Base-by-base conservation (phyloP, 768 basidiomycete genomes). In the Leccinum obscurum region DNA sequence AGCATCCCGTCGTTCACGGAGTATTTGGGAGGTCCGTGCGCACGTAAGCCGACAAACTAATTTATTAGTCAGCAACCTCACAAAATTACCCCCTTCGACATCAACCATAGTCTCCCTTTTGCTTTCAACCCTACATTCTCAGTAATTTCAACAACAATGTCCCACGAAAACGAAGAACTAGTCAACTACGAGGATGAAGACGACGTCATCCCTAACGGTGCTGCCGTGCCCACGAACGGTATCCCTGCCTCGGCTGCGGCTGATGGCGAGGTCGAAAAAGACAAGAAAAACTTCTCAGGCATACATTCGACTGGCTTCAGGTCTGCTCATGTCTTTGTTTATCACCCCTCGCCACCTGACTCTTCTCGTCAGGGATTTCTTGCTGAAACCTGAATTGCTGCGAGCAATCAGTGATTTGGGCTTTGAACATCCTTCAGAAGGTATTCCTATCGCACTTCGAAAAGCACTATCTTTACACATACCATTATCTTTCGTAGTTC, bases 231-330 rank as follows among this genome's bases (percentile, higher is more conserved):
- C 35, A 76, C 77, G 30, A 73, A 81, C 32, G 83, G 83, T 59
- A 84, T 81, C 55, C 80, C 81, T 61, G 75, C 77, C 44, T 73
- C 78, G 59, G 72, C 78, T 49, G 76, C 79, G 41, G 76, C 77
- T 50, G 82, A 79, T 59, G 81, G 83, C 24, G 82, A 76, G 50
- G 85, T 78, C 61, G 87, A 84, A 64, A 93, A 91, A 77, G 91
- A 92, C 68, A 93, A 94, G 83, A 96, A 95, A 85, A 97, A 96
- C 76, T 98, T 96, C 72, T 96, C 97, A 62, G 97, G 97, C 32
- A 98, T 99, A 70, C 97, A 99, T 81, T 95, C 95, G n/a, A 99
- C 97, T 63, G 97, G 97, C 60, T 99, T 99, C 80, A 86, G 97
- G 95, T 95, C 58, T 58, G 85, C 72, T 50, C 6, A 3, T 50